These are phyloP conservation scores for Mycena sanguinolenta DNA, from an alignment of 768 basidiomycete species.

Conservation along the genomic window DNA sequence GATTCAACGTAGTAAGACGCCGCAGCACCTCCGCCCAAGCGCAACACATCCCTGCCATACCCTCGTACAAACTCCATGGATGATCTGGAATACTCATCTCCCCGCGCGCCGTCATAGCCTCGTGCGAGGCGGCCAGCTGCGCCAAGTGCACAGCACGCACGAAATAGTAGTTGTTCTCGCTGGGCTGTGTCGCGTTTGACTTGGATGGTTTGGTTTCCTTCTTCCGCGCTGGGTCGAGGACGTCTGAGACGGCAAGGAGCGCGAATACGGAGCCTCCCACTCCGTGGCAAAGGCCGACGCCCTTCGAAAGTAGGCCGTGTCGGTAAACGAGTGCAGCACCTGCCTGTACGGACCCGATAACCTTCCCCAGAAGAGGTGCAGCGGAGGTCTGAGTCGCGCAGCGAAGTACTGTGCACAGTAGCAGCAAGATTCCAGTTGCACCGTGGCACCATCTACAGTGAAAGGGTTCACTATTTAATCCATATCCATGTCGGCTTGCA, in stretches of 20 bases:
- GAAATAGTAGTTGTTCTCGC: constrained; percentile 44
- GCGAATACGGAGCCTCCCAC: constrained; percentile 67
- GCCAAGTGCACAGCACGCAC: constrained; percentile 62
- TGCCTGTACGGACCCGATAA: constrained; percentile 50
- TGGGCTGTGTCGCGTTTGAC: background rate
- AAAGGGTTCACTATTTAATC: background rate
- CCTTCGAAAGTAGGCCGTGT: constrained; percentile 66
- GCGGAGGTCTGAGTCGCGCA: constrained; percentile 38
- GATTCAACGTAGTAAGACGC: constrained; percentile 43
- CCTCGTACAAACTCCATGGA: constrained; percentile 71
- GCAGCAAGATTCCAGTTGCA: constrained; percentile 63
- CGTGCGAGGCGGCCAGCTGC: constrained; percentile 54
- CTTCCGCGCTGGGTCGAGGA: constrained; percentile 47
- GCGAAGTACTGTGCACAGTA: constrained; percentile 59
- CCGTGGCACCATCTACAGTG: constrained; percentile 69
- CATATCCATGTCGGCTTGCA: background rate
- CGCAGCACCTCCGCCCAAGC: constrained; percentile 64
- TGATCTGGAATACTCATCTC: constrained; percentile 64
- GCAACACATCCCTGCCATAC: constrained; percentile 70
- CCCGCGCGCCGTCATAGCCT: constrained; percentile 48
- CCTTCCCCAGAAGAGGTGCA: constrained; percentile 42
- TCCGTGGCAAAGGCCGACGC: constrained; percentile 73
- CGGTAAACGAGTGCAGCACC: constrained; percentile 61
- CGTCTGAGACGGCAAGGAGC: constrained; percentile 62
- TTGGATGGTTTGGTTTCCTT: constrained; percentile 10